A percentile compares a stretch with the other conserved stretches of the same genome.
phyloP scores from a whole-genome alignment of 2,329 filamentous ascomycete genomes.

The Aspergillus niger region DNA sequence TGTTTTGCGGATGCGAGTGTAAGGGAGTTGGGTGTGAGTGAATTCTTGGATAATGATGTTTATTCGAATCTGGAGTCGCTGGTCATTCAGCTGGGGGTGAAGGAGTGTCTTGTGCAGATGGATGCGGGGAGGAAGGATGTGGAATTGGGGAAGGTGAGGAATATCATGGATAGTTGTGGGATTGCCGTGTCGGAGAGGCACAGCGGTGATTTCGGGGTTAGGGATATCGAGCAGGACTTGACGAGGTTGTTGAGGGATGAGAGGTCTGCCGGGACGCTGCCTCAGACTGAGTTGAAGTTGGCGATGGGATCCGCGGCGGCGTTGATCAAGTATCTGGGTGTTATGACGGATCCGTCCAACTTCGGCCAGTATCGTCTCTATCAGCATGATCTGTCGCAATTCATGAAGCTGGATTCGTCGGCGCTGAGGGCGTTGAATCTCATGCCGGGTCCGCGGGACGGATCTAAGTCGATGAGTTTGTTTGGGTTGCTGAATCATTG shows the following conservation, averaged over 20 bases:
- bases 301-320: conserved; percentile 95
- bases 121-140: conserved; percentile 82
- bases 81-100: conserved; percentile 92
- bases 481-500: conserved; percentile 95
- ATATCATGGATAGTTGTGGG: conserved; percentile 89
- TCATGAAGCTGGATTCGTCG: conserved; percentile 96
- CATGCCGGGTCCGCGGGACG: conserved; percentile 93
- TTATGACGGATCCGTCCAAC: conserved; percentile 88
- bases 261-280: conserved; percentile 71
- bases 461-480: conserved; percentile 95
- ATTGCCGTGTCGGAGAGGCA: conserved; percentile 84
- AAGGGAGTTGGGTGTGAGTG: conserved; percentile 90
- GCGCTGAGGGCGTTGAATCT: conserved; percentile 92
- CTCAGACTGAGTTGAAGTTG: conserved; percentile 88
- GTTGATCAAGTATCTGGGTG: conserved; percentile 89
- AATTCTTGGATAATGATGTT: conserved; percentile 97
- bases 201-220: conserved; percentile 74
- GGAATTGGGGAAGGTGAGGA: conserved; percentile 81
- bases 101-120: conserved; percentile 83
- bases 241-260: conserved; percentile 86
- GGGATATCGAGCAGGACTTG: conserved; percentile 95
- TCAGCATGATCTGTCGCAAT: conserved; percentile 94
- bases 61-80: conserved; percentile 98
- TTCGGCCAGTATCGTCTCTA: conserved; percentile 97
- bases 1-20: conserved; percentile 98